Base-by-base conservation (phyloP, 106 monocot genomes). In the Allium cepa region DNA sequence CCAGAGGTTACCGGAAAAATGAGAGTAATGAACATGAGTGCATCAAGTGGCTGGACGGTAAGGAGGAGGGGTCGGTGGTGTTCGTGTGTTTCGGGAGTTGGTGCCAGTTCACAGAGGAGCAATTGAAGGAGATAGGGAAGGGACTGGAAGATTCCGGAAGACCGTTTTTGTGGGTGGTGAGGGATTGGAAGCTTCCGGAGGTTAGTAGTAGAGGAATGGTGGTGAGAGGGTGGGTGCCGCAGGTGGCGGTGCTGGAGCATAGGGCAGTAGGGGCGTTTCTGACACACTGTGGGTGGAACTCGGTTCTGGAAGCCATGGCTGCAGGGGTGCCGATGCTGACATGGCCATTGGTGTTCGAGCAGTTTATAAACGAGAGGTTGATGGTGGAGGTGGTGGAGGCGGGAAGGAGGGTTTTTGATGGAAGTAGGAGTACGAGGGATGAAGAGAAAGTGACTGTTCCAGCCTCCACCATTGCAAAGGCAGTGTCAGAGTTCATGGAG, bases 271-370 rank as follows among this genome's bases (percentile, higher is more conserved):
- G 81, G 1, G 86, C 50, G 6, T 91, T 87, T 77, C 14, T 91
- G 73, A 81, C 76, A 4, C 91, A 91, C 67, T 78, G 81, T 55
- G 86, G 91, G 49, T 90, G 87, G 84, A 91, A 87, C 69, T 91
- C 91, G 10, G 53, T 87, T 66, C 60, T 77, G 71, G 87, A 91
- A 53, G 72, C 49, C 50, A 28, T 71, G 22, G 26, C 47, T 14
- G 72, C 80, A 6, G 80, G 76, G 11, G 13, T 76, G 62, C 76
- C 80, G 22, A 60, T 81, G 56, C 11, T 72, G 45, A 75, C 79
- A 1, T 80, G 79, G 79, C 79, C 74, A 51, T 46, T 79, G 50
- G 49, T 27, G 27, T 11, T 10, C 8, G 74, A 79, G 27, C 73
- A 79, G 66, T 79, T 79, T 57, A 69, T 79, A 10, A 73, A 63